Conservation (phyloP, 768 basidiomycete genomes). For the Leccinum variicolor region DNA sequence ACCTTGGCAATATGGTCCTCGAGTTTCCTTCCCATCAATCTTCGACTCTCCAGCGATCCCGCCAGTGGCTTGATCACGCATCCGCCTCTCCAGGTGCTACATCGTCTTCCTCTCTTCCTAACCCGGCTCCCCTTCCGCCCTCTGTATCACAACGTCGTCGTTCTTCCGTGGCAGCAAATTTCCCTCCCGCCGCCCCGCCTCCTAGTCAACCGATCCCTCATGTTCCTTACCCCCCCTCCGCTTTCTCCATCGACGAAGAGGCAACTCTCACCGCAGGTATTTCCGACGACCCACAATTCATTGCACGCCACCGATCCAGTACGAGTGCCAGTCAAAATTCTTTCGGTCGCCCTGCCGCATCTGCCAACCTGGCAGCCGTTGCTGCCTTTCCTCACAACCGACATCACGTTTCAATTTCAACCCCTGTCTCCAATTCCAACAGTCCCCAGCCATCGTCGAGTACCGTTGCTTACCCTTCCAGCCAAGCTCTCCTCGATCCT, state of each 20-base stretch:
- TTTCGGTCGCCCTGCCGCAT: constrained; percentile 34
- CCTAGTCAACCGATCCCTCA: constrained; percentile 73
- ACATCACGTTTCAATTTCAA: constrained; percentile 30
- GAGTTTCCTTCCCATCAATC: constrained; percentile 29
- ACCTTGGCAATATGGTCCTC: constrained; percentile 25
- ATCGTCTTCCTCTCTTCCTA: constrained; percentile 32
- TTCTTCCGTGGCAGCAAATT: constrained; percentile 64
- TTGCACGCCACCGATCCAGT: constrained; percentile 34
- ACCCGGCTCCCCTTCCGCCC: constrained; percentile 31
- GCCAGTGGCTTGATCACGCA: constrained; percentile 33
- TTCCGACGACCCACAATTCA: constrained; percentile 28
- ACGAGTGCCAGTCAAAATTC: constrained; percentile 33
- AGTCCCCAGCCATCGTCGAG: constrained; percentile 25
- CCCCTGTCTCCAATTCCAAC: constrained; percentile 24
- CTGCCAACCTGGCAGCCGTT: constrained; percentile 54
- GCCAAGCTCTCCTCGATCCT: constrained; percentile 54
- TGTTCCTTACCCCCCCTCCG: constrained; percentile 41
- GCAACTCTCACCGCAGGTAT: constrained; percentile 19
- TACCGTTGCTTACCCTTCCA: constrained; percentile 29
- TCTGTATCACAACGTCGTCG: constrained; percentile 51
- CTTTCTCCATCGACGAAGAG: constrained; percentile 17
- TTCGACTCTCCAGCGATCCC: constrained; percentile 28
- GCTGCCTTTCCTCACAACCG: constrained; percentile 60
- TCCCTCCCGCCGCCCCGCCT: constrained; percentile 66
- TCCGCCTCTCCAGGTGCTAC: constrained; percentile 20